Evolutionary conservation across 2,329 filamentous ascomycete genomes (phyloP).

Genomic region (Tolypocladium guangdongense): DNA sequence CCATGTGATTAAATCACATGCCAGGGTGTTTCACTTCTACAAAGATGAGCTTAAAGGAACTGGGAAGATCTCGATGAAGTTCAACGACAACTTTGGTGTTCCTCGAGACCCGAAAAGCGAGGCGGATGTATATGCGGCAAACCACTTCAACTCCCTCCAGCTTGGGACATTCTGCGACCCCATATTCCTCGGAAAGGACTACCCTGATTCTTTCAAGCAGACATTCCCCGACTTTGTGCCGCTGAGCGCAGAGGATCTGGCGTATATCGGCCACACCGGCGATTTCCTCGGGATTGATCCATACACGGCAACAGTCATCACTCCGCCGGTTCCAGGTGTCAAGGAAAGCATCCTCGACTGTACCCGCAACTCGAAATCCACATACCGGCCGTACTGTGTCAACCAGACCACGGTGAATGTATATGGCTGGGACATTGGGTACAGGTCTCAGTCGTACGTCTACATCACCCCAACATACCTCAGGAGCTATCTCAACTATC

Average conservation of each 20-base stretch:
- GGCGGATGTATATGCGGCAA: constrained; percentile 31
- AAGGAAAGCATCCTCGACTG: constrained; percentile 34
- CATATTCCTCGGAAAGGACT: constrained; percentile 38
- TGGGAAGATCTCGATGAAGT: constrained; percentile 38
- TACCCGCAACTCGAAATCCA: constrained; percentile 30
- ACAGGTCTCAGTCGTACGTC: constrained; percentile 42
- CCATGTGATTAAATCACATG: constrained; percentile 35
- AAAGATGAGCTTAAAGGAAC: constrained; percentile 39
- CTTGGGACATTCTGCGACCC: constrained; percentile 41
- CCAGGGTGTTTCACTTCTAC: constrained; percentile 40
- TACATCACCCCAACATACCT: constrained; percentile 49
- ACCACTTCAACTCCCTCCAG: constrained; percentile 35
- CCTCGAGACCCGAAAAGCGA: constrained; percentile 28
- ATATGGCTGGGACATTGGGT: constrained; percentile 48
- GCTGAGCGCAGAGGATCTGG: constrained; percentile 36
- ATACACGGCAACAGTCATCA: constrained; percentile 45
- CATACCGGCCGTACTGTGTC: constrained; percentile 41
- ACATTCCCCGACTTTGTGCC: constrained; percentile 33
- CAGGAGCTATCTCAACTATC: constrained; percentile 42
- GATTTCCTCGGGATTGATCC: constrained; percentile 48
- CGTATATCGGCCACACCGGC: constrained; percentile 35
- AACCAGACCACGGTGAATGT: constrained; percentile 32
- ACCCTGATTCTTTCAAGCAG: constrained; percentile 33
- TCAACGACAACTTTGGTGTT: constrained; percentile 39
- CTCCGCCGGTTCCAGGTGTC: constrained; percentile 24